phyloP scores from a whole-genome alignment of 83 land plant species.

The Diphasiastrum complanatum region DNA sequence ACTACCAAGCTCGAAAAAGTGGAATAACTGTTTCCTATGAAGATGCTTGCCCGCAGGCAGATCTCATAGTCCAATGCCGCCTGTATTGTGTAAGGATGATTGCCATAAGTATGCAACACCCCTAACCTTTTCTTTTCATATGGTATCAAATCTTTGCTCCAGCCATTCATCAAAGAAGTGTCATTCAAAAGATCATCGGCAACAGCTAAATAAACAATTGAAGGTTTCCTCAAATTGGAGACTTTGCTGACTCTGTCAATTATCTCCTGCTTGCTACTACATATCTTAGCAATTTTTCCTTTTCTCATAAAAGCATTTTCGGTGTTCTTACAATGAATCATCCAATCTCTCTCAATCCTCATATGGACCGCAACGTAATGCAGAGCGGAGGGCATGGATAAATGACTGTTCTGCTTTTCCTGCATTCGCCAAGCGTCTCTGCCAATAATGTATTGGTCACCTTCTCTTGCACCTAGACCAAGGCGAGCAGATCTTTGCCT shows the following conservation, averaged over 20 bases:
- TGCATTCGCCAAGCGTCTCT: conserved; percentile 5
- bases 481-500: conserved; percentile 5
- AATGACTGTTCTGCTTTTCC: background rate
- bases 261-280: conserved; percentile 74
- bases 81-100: conserved; percentile 66
- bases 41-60: conserved; percentile 59
- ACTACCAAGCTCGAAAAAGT: conserved; percentile 85
- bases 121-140: conserved; percentile 69
- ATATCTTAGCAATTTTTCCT: conserved; percentile 42
- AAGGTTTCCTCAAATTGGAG: conserved; percentile 34
- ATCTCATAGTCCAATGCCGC: conserved; percentile 88
- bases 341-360: conserved; percentile 92
- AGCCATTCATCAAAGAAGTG: conserved; percentile 47
- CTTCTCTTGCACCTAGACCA: background rate
- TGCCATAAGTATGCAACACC: conserved; percentile 42
- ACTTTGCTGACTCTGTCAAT: conserved; percentile 53
- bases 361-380: conserved; percentile 80
- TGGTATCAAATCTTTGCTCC: conserved; percentile 66
- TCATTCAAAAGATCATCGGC: conserved; percentile 78
- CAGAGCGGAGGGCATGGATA: background rate
- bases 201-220: conserved; percentile 67
- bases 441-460: background rate
- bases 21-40: conserved; percentile 89
- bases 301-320: conserved; percentile 31
- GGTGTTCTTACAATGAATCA: conserved; percentile 77